Percentiles rank a stretch among this genome's conserved stretches.
These are phyloP conservation scores for Verticillium alfalfae DNA, from an alignment of 2,329 filamentous ascomycete genomes.

Conservation along the genomic window DNA sequence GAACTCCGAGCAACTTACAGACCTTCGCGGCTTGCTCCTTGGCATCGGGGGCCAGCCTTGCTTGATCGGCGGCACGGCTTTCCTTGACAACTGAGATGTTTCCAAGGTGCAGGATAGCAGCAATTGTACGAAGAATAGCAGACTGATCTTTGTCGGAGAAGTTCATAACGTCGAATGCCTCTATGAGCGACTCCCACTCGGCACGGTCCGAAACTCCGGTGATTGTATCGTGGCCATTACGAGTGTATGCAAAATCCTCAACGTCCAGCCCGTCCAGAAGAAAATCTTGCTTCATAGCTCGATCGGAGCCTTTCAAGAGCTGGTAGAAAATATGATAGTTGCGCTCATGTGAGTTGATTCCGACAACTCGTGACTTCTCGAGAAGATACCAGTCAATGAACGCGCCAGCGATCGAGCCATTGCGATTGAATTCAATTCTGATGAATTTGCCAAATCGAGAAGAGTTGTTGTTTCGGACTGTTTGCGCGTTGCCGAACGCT, in stretches of 20 bases:
- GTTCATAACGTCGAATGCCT: conserved; percentile 92
- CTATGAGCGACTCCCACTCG: conserved; percentile 85
- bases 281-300: conserved; percentile 67
- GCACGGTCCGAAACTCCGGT: conserved; percentile 82
- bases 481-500: conserved; percentile 97
- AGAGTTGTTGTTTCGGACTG: conserved; percentile 96
- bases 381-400: conserved; percentile 98
- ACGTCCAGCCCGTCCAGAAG: conserved; percentile 70
- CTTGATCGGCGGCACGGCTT: conserved; percentile 86
- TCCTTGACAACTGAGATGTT: conserved; percentile 89
- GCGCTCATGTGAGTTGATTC: conserved; percentile 78
- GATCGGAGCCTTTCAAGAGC: conserved; percentile 77
- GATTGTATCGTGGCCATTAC: conserved; percentile 86
- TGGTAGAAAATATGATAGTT: conserved; percentile 99
- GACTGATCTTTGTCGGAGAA: conserved; percentile 81
- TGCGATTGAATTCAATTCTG: conserved; percentile 85
- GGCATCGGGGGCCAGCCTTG: conserved; percentile 70
- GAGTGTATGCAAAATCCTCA: conserved; percentile 87
- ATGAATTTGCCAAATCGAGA: conserved; percentile 99
- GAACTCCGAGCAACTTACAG: conserved; percentile 79
- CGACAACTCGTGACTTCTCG: conserved; percentile 96
- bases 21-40: conserved; percentile 71
- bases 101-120: conserved; percentile 86
- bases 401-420: conserved; percentile 86
- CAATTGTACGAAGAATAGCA: conserved; percentile 79